phyloP scores from a whole-genome alignment of 306 rosid genomes.

The Senna siamea region DNA sequence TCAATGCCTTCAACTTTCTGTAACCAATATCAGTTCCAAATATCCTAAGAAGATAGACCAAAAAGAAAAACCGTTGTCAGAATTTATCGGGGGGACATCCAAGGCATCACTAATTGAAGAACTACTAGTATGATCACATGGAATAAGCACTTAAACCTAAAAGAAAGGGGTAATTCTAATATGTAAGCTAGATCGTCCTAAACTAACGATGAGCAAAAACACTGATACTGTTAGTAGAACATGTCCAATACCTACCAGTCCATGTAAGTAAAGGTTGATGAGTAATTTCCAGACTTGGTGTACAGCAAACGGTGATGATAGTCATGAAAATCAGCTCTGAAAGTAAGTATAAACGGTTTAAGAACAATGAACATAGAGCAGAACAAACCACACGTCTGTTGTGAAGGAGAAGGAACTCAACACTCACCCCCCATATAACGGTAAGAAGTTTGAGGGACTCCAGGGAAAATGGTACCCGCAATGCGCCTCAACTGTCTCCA shows the following conservation, averaged over 20 bases:
- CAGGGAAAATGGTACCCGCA: slow-evolving; percentile 97
- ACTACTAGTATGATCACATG: not conserved
- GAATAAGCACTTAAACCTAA: not conserved
- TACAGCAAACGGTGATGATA: slow-evolving; percentile 95
- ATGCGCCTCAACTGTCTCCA: slow-evolving; percentile 97
- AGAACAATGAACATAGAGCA: slow-evolving; percentile 33
- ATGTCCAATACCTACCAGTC: slow-evolving; percentile 60
- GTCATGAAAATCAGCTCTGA: slow-evolving; percentile 96
- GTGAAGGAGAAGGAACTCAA: slow-evolving; percentile 32
- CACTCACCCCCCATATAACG: slow-evolving; percentile 92
- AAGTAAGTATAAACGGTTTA: slow-evolving; percentile 34
- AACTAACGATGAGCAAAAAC: slow-evolving; percentile 5
- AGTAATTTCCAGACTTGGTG: slow-evolving; percentile 97
- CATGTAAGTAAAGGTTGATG: slow-evolving; percentile 95
- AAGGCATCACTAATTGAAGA: slow-evolving; percentile 22
- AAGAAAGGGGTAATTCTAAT: not conserved
- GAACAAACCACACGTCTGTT: slow-evolving; percentile 1
- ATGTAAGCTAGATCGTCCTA: slow-evolving; percentile 13
- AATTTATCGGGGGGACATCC: not conserved
- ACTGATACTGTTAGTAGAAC: slow-evolving; percentile 24
- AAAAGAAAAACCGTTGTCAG: slow-evolving; percentile 31
- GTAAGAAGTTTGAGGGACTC: slow-evolving; percentile 89
- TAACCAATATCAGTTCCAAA: slow-evolving; percentile 88
- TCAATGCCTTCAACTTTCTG: slow-evolving; percentile 80
- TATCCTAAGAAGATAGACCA: slow-evolving; percentile 53